Evolutionary conservation across 192 early-diverging fungal species (phyloP), one percentile per base, ranked within the genome.

Genomic region (Backusella liffmaniae): DNA sequence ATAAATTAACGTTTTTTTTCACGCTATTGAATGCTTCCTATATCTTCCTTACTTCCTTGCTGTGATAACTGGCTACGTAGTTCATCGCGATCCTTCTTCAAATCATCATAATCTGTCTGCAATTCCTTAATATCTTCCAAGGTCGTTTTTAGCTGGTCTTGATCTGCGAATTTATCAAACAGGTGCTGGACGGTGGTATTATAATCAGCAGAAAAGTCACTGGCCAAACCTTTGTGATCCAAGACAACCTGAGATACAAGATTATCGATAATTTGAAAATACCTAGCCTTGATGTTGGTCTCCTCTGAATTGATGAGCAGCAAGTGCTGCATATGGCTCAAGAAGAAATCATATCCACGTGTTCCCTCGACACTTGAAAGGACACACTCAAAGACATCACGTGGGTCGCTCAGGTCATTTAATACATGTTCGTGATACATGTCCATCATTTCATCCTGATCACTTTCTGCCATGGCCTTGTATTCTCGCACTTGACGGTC

Each of bases 241-340:
- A 94, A 85, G n/a, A 95, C 94, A 3, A 95, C 88, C 71, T 95
- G 91, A 1, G 92, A 89, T 16, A 93, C 86, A 7, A 94, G 85
- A 56, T 90, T 86, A 78, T 95, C 92, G 51, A 95, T 88, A 13
- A 95, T 84, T 76, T 94, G 94, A 76, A 91, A 91, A 77, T 95
- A 95, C 26, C 91, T 86, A 37, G 84, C 81, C 81, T 84, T 86
- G 26, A 87, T 83, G 13, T 86, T 86, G 8, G 85, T 86, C 77
- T 92, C 93, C 42, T 92, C 93, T 42, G 89, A 86, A 41, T 71
- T 71, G 72, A 94, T 85, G 9, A 93, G 82, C 39, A 93, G 75
- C 78, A 94, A 83, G 67, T 93, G 91, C 78, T 94, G 93, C 66
- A 94, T 74, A 18, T 90, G 87, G 1, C 92, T 93, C 65, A 93